Evolutionary conservation across 768 basidiomycete species (phyloP).

Genomic region (Jaapia argillacea): DNA sequence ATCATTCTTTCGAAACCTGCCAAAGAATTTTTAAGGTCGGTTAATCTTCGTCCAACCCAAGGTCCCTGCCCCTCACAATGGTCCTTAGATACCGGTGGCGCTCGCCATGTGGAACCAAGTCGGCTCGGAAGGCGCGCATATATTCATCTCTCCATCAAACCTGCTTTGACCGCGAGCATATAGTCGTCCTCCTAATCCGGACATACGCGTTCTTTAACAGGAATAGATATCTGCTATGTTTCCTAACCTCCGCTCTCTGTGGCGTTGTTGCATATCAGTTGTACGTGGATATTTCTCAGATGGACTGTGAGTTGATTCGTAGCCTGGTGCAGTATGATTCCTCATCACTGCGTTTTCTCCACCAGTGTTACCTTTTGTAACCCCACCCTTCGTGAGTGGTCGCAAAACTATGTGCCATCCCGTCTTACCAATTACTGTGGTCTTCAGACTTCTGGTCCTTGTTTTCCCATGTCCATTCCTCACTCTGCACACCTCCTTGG

Average conservation of each 20-base stretch:
- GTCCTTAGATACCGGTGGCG: constrained; percentile 59
- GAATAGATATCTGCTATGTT: constrained; percentile 54
- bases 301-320: constrained; percentile 53
- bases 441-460: constrained; percentile 47
- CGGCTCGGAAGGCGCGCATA: constrained; percentile 56
- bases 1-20: constrained; percentile 57
- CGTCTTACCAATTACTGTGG: too few relatives aligned
- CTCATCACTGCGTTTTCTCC: neutral
- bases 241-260: constrained; percentile 54
- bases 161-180: constrained; percentile 10
- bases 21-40: constrained; percentile 61
- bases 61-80: neutral
- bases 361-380: constrained; percentile 43
- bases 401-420: constrained; percentile 2
- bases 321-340: neutral
- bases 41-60: neutral
- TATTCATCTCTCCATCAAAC: constrained; percentile 4
- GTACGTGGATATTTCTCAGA: constrained; percentile 69
- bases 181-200: constrained; percentile 72
- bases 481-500: constrained; percentile 78
- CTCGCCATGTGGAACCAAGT: constrained; percentile 87
- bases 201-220: constrained; percentile 84
- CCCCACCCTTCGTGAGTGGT: constrained; percentile 44
- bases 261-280: constrained; percentile 77
- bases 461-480: constrained; percentile 74